Evolutionary conservation across 2,329 filamentous ascomycete genomes (phyloP), one percentile per base, ranked within the genome.

Genomic region (Penicillium psychrosexuale): DNA sequence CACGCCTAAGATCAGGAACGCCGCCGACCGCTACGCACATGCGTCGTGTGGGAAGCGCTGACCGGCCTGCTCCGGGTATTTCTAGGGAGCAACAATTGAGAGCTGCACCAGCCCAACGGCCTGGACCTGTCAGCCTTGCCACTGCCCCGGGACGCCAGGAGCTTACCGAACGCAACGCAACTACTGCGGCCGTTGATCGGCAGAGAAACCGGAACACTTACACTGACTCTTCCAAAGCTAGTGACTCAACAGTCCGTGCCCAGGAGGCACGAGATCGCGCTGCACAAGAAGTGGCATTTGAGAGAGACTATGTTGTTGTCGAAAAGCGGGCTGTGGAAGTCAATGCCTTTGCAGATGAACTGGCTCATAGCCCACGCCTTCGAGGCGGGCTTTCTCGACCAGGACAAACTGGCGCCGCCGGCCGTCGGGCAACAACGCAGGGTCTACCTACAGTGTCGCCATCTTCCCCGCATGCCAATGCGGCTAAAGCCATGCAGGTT

Each of bases 261-360:
- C 65, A 62, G 40, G 72, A 77, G 42, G 81, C 81, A 47, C 79
- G 80, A 38, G 85, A 88, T 61, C 80, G 82, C 43, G 88, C 87
- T 3, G 91, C 90, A 3, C 90, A 96, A 65, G 93, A 97, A 61
- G 86, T 95, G 46, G 89, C 89, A 1, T 89, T 96, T 64, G 92
- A 96, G 69, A 85, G 93, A 61, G 94, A 97, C 62, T 99, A 97
- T 66, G 93, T 99, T 19, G 81, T 97, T 27, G 90, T 99, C 12
- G 94, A 99, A 76, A 96, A 97, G 77, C 86, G 88, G 61, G 89
- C 91, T 19, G 92, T 99, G 11, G 93, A 97, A 72, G 93, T 99
- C 47, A 97, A 99, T 71, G 94, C 94, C 3, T 88, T 99, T 66
- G 94, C 94, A 22, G 94, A 99, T 72, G 93, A 97, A 74, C 79